These are phyloP conservation scores for Diddensiella caesifluorescens DNA, from an alignment of 805 yeast genomes.

Conservation along the genomic window DNA sequence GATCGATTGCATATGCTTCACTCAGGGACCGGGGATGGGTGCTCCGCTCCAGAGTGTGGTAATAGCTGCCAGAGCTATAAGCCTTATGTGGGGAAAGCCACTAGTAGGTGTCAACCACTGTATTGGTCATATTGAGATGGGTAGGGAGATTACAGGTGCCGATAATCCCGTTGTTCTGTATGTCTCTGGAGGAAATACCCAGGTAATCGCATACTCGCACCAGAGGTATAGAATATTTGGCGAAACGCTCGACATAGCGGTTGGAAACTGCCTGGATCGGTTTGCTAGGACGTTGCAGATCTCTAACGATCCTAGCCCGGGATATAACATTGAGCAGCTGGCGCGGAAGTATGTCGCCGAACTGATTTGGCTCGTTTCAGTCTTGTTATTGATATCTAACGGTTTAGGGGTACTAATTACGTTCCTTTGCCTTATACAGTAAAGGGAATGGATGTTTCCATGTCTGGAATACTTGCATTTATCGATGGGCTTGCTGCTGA, in stretches of 20 bases:
- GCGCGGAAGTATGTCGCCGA: slow-evolving; percentile 52
- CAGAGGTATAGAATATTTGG: slow-evolving; percentile 97
- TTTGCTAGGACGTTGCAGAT: slow-evolving; percentile 89
- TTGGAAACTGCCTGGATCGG: slow-evolving; percentile 93
- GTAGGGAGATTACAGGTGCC: slow-evolving; percentile 97
- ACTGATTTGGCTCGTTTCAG: not conserved
- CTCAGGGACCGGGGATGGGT: slow-evolving; percentile 99
- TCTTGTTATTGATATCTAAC: not conserved
- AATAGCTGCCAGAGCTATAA: slow-evolving; percentile 81
- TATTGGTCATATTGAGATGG: slow-evolving; percentile 98
- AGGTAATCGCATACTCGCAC: slow-evolving; percentile 91
- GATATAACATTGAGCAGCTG: slow-evolving; percentile 91
- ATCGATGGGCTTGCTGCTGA: slow-evolving; percentile 78
- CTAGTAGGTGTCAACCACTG: slow-evolving; percentile 95
- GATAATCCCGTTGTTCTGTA: slow-evolving; percentile 94
- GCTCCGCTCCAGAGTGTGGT: slow-evolving; percentile 95
- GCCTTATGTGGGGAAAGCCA: slow-evolving; percentile 77
- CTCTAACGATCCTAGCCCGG: slow-evolving; percentile 93
- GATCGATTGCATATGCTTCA: slow-evolving; percentile 67
- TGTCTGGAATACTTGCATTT: slow-evolving; percentile 90
- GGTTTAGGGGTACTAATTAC: slow-evolving; percentile 37
- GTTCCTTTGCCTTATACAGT: slow-evolving; percentile 91
- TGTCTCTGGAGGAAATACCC: slow-evolving; percentile 98
- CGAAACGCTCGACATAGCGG: slow-evolving; percentile 96
- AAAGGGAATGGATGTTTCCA: slow-evolving; percentile 95